Evolutionary conservation across 2,329 filamentous ascomycete species (phyloP), one percentile per base, ranked within the genome.

Genomic region (Dactylellina leptospora): DNA sequence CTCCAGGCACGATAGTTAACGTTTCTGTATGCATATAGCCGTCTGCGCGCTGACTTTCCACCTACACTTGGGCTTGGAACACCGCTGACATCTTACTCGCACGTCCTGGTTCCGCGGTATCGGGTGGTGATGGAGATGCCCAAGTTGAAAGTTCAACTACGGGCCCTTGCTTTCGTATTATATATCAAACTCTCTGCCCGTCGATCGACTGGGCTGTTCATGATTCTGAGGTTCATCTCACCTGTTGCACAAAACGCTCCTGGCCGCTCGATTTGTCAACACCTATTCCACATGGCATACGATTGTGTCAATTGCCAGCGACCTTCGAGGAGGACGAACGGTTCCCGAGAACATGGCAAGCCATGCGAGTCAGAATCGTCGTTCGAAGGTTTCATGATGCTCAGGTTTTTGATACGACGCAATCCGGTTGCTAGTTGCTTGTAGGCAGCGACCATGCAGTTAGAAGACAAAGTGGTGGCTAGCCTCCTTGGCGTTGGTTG

Each of bases 231-330:
- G 18, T 11, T n/a, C 48, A 36, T 33, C 28, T 53, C 38, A 53
- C 48, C 28, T 36, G 48, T 53, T 38, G 20, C 48, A 53, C 48
- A 53, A 53, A 18, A 13, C 20, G 5, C 36, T 40, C 18, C 10
- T 38, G 18, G 11, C 16, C n/a, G 2, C 8, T 9, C 48, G 48
- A 53, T 53, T 53, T 53, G 48, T 53, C 48, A 53, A 53, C 48
- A 53, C 30, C 16, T 25, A 10, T 23, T 42, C 38, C 9, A 8
- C 30, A 33, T 33, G 6, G 30, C 30, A 33, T 33, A 6, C 30
- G 30, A 33, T 13, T 13, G 13, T 6, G 30, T n/a, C n/a, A n/a
- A n/a, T n/a, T n/a, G n/a, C n/a, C n/a, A n/a, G n/a, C n/a, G n/a
- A n/a, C n/a, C n/a, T n/a, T n/a, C n/a, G n/a, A n/a, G n/a, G n/a